phyloP scores from a whole-genome alignment of 129 eudicot species.

The Deinandra increscens region DNA sequence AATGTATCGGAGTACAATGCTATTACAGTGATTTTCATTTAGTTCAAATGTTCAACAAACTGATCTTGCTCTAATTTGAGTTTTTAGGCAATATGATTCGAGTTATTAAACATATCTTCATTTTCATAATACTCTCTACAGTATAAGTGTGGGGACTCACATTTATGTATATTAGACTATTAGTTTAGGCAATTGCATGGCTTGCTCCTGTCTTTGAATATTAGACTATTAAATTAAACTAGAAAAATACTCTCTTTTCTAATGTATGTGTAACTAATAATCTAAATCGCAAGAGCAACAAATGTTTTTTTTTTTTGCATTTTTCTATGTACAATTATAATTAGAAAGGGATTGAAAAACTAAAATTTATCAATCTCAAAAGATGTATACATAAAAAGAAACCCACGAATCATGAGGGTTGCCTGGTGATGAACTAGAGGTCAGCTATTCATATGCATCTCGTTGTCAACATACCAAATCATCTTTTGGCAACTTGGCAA shows the following conservation, averaged over 20 bases:
- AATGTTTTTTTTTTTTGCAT: not conserved
- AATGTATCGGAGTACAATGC: not conserved
- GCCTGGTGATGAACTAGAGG: not conserved
- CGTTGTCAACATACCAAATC: not conserved
- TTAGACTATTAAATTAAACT: no score
- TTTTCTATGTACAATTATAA: not conserved
- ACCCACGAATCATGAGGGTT: not conserved
- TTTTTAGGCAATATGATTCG: not conserved
- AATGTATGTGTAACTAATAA: not conserved
- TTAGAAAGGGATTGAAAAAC: not conserved
- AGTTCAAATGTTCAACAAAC: no score
- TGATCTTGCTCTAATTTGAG: not conserved
- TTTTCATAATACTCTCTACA: not conserved
- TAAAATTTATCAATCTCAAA: not conserved
- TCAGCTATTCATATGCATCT: not conserved
- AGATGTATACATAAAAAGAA: not conserved
- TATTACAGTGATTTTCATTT: not conserved
- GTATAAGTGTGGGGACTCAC: not conserved
- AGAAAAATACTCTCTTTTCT: not conserved
- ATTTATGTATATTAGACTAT: no score
- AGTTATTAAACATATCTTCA: not conserved
- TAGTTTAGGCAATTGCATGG: conserved; percentile 1
- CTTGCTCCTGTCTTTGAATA: conserved; percentile 10
- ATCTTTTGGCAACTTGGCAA: not conserved
- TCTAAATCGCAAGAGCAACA: not conserved